phyloP scores from a whole-genome alignment of 441 rosid genomes.

The Biscutella auriculata region DNA sequence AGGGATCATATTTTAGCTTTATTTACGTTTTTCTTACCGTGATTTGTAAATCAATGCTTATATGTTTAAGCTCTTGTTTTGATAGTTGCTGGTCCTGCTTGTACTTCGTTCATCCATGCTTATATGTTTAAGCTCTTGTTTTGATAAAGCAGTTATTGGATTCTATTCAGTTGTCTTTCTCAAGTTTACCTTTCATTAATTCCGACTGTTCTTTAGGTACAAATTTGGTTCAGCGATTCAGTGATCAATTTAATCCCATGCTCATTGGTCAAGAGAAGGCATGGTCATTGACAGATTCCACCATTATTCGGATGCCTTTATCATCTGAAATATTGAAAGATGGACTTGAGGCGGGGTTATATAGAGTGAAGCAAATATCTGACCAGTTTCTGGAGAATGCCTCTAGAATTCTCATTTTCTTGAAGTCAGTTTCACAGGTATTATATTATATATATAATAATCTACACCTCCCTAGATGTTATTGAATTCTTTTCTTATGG shows the following conservation, averaged over 20 bases:
- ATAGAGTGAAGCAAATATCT: conserved; percentile 54
- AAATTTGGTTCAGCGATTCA: conserved; percentile 69
- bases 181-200: background rate
- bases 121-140: background rate
- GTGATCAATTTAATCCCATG: conserved; percentile 88
- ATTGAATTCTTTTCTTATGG: background rate
- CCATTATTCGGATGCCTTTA: conserved; percentile 91
- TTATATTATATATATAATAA: conserved; percentile 5
- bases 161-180: conserved; percentile 1
- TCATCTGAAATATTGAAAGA: conserved; percentile 66
- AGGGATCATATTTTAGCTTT: background rate
- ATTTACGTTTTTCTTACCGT: background rate
- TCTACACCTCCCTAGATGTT: background rate
- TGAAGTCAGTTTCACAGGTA: conserved; percentile 91
- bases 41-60: background rate
- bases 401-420: conserved; percentile 65
- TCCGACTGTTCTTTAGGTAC: conserved; percentile 43
- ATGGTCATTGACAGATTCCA: conserved; percentile 63
- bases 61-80: conserved; percentile 7
- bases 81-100: conserved; percentile 8
- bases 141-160: conserved; percentile 9
- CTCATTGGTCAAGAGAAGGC: conserved; percentile 63
- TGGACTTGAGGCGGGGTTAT: conserved; percentile 69
- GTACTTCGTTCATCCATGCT: conserved; percentile 1
- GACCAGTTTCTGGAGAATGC: conserved; percentile 72